A percentile compares a stretch with the other conserved stretches of the same genome.
Evolutionary conservation across 2,329 filamentous ascomycete genomes (phyloP).

Genomic region (Cladosporium sp.): DNA sequence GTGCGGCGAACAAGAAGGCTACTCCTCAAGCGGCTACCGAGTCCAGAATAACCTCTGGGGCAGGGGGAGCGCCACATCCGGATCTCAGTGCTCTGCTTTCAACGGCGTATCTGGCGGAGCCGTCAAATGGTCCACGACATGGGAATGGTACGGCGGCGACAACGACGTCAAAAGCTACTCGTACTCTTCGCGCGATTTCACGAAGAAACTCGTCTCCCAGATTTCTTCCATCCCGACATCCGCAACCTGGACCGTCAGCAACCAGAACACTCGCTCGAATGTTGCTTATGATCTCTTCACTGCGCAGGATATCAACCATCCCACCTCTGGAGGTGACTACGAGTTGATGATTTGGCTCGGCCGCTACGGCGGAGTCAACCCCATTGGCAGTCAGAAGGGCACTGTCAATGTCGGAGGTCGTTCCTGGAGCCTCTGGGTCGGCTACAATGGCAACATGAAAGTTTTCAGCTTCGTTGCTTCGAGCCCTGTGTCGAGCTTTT

Average conservation of each 20-base stretch:
- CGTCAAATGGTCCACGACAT: conserved; percentile 42
- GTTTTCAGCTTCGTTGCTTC: conserved; percentile 58
- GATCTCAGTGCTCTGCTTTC: conserved; percentile 44
- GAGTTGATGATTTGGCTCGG: conserved; percentile 65
- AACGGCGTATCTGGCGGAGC: conserved; percentile 34
- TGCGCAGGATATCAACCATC: conserved; percentile 27
- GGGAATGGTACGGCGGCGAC: conserved; percentile 27
- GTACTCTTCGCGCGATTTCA: conserved; percentile 35
- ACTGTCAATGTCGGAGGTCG: conserved; percentile 50
- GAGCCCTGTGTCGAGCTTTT: conserved; percentile 45
- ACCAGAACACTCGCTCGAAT: conserved; percentile 48
- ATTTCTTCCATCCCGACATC: conserved; percentile 37
- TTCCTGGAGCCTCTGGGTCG: conserved; percentile 56
- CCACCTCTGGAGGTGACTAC: conserved; percentile 43
- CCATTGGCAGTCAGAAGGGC: conserved; percentile 48
- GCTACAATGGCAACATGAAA: conserved; percentile 54
- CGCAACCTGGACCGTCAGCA: conserved; percentile 49
- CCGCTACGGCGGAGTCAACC: conserved; percentile 49
- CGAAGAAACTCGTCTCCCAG: conserved; percentile 3
- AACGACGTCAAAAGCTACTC: conserved; percentile 41
- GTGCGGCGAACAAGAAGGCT: conserved; percentile 28
- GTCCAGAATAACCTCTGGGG: conserved; percentile 44
- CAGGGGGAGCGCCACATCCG: conserved; percentile 34
- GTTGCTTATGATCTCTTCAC: conserved; percentile 62
- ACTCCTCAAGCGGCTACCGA: conserved; percentile 29